A percentile compares a stretch with the other conserved stretches of the same genome.
These are phyloP conservation scores for Trametes elegans DNA, from an alignment of 768 basidiomycete species.

Conservation along the genomic window DNA sequence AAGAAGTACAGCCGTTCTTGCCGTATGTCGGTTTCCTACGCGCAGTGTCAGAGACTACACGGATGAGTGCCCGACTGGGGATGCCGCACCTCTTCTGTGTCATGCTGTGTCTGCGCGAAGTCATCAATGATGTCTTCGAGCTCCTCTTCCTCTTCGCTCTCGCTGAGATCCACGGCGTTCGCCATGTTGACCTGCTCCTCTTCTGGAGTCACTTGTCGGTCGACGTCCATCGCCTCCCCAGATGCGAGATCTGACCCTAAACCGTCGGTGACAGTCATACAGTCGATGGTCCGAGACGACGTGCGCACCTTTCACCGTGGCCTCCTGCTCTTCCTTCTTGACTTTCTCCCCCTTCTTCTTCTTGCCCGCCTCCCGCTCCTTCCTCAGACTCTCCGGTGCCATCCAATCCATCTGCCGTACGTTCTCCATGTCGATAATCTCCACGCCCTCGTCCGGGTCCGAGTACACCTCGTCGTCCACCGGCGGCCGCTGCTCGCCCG, in stretches of 20 bases:
- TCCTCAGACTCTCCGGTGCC: conserved; percentile 75
- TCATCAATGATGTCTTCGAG: conserved; percentile 75
- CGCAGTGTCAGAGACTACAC: neutral
- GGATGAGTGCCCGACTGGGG: neutral
- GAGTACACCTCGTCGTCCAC: conserved; percentile 71
- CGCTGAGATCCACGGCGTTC: conserved; percentile 68
- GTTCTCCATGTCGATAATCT: conserved; percentile 82
- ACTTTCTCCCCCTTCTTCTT: conserved; percentile 25
- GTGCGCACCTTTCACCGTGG: conserved; percentile 35
- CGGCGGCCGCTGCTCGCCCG: conserved; percentile 27
- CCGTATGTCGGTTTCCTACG: conserved; percentile 47
- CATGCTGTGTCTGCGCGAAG: conserved; percentile 46
- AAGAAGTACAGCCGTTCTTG: conserved; percentile 82
- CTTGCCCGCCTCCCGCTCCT: conserved; percentile 31
- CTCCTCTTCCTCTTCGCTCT: conserved; percentile 77
- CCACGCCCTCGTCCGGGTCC: conserved; percentile 84
- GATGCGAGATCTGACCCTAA: conserved; percentile 12
- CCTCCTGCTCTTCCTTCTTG: conserved; percentile 43
- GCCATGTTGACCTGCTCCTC: conserved; percentile 43
- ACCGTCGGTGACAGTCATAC: no score
- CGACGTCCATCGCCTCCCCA: conserved; percentile 27
- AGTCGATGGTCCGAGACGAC: no score
- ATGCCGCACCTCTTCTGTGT: conserved; percentile 38
- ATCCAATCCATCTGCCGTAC: conserved; percentile 83
- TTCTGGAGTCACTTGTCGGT: conserved; percentile 7